phyloP scores from a whole-genome alignment of 2,329 filamentous ascomycete species.

The Coccinonectria pachysandricola region DNA sequence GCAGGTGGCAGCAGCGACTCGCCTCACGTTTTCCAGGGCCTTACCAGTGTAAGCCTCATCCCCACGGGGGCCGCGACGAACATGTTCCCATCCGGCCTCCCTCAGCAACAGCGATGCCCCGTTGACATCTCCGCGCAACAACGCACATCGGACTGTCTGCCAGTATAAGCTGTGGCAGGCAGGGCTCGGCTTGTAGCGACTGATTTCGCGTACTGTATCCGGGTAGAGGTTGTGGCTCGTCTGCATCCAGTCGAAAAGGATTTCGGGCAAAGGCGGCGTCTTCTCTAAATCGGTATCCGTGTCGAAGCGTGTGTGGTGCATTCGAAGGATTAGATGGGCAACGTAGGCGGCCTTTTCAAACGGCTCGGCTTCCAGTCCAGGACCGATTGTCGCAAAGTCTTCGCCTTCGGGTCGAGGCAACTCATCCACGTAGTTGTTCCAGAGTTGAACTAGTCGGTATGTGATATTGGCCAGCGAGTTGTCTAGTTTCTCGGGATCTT shows the following conservation, averaged over 20 bases:
- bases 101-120: conserved; percentile 59
- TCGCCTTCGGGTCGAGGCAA: conserved; percentile 40
- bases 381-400: conserved; percentile 53
- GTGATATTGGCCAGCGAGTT: conserved; percentile 45
- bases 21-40: conserved; percentile 68
- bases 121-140: conserved; percentile 64
- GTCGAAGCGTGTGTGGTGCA: conserved; percentile 57
- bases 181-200: conserved; percentile 57
- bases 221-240: conserved; percentile 63
- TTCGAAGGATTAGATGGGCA: conserved; percentile 64
- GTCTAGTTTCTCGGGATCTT: conserved; percentile 47
- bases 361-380: conserved; percentile 47
- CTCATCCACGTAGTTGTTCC: conserved; percentile 43
- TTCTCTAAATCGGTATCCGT: conserved; percentile 28
- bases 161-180: conserved; percentile 72
- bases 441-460: conserved; percentile 41
- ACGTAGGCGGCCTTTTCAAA: conserved; percentile 71
- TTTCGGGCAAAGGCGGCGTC: conserved; percentile 55
- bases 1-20: conserved; percentile 58
- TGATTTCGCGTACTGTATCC: conserved; percentile 55
- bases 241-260: conserved; percentile 76
- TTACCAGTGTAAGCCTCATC: conserved; percentile 61
- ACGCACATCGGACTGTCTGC: conserved; percentile 66
- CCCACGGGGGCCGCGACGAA: conserved; percentile 55
- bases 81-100: conserved; percentile 68